A percentile compares a stretch with the other conserved stretches of the same genome.
These are phyloP conservation scores for Cercophora newfieldiana DNA, from an alignment of 495 filamentous ascomycete species.

Conservation along the genomic window DNA sequence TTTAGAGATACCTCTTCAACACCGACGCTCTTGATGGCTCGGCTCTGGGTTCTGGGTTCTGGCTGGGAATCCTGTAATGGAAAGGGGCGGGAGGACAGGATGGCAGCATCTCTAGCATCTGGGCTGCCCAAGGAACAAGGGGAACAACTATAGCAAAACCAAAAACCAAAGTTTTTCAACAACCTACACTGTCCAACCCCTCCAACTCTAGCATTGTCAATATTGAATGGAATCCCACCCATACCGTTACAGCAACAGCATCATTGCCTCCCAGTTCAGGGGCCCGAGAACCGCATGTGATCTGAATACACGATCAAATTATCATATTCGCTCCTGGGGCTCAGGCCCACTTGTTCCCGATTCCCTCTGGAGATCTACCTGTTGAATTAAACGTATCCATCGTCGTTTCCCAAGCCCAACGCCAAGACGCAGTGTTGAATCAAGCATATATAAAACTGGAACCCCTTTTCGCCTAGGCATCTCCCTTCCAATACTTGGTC, in stretches of 20 bases:
- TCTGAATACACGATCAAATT: not conserved
- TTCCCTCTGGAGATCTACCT: not conserved
- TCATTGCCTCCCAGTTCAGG: not conserved
- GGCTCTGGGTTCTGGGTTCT: not conserved
- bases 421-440: slow-evolving; percentile 24
- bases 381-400: not conserved
- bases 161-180: slow-evolving; percentile 11
- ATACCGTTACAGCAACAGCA: too few species aligned
- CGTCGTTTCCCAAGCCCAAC: not conserved
- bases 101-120: not conserved
- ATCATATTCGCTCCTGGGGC: not conserved
- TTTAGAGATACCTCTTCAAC: not conserved
- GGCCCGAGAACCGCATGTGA: not conserved
- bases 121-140: not conserved
- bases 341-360: not conserved
- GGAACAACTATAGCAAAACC: slow-evolving; percentile 9
- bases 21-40: not conserved
- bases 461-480: slow-evolving; percentile 3
- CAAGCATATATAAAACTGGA: slow-evolving; percentile 1
- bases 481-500: slow-evolving; percentile 67
- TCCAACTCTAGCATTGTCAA: not conserved
- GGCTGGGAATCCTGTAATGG: not conserved
- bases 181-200: not conserved
- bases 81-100: not conserved
- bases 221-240: too few species aligned